Evolutionary conservation across 768 basidiomycete genomes (phyloP).

Genomic region (Podaxis sp.): DNA sequence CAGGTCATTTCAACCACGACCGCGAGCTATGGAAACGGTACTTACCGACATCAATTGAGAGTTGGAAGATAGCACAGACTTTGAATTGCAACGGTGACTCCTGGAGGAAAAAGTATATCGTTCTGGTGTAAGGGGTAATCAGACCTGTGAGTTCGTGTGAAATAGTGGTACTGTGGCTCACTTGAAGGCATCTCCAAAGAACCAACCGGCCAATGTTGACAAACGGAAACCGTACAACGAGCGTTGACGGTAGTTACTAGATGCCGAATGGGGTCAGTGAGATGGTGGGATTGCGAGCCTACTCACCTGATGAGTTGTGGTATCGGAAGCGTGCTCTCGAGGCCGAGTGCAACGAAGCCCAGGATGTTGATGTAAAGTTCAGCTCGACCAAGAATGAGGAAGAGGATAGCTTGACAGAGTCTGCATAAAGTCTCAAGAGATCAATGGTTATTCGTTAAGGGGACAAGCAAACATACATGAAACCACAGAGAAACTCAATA

Average conservation of each 20-base stretch:
- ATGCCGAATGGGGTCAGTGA: conserved; percentile 1
- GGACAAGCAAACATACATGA: conserved; percentile 52
- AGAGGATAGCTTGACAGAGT: conserved; percentile 69
- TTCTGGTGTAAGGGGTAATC: conserved; percentile 41
- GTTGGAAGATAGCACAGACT: conserved; percentile 79
- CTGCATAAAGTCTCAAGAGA: conserved; percentile 26
- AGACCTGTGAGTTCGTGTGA: conserved; percentile 3
- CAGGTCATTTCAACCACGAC: background rate
- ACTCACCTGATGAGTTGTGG: conserved; percentile 78
- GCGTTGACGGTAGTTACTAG: conserved; percentile 74
- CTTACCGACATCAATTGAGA: conserved; percentile 77
- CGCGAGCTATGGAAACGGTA: conserved; percentile 9
- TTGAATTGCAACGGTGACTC: conserved; percentile 78
- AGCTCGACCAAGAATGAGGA: conserved; percentile 71
- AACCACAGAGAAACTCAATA: conserved; percentile 77
- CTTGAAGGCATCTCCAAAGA: conserved; percentile 87
- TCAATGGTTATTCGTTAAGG: background rate
- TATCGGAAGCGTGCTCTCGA: conserved; percentile 85
- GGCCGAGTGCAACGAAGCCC: conserved; percentile 76
- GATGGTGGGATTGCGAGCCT: conserved; percentile 7
- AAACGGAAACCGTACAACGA: conserved; percentile 84
- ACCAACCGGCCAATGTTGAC: conserved; percentile 82
- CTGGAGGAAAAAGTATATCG: conserved; percentile 78
- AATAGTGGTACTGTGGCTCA: conserved; percentile 27
- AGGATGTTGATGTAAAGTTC: conserved; percentile 58